phyloP scores from a whole-genome alignment of 345 rosid species.

The Excoecaria cochinchinensis region DNA sequence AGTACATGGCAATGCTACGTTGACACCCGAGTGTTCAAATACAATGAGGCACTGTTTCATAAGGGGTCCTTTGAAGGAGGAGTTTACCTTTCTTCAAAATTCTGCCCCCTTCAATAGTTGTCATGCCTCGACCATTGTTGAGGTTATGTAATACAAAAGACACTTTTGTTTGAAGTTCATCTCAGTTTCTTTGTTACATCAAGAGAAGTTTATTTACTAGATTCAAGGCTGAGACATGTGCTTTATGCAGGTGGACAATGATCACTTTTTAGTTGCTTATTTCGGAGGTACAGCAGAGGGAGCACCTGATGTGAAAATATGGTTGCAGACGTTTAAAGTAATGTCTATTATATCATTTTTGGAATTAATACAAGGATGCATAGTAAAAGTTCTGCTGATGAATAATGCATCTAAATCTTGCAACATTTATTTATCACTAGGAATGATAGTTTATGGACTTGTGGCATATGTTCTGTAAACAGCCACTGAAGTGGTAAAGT shows the following conservation, averaged over 20 bases:
- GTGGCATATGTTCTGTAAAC: neutral
- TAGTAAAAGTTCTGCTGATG: neutral
- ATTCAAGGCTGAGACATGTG: conserved; percentile 6
- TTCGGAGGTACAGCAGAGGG: conserved; percentile 60
- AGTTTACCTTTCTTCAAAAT: conserved; percentile 60
- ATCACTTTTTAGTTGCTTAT: conserved; percentile 77
- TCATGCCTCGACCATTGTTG: conserved; percentile 88
- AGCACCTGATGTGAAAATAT: conserved; percentile 65
- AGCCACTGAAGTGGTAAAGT: conserved; percentile 1
- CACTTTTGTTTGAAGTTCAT: conserved; percentile 1
- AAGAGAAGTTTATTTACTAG: neutral
- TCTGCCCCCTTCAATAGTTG: conserved; percentile 84
- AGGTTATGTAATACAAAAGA: conserved; percentile 39
- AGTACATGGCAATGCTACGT: conserved; percentile 3
- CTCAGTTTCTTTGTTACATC: neutral
- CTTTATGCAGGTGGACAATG: conserved; percentile 51
- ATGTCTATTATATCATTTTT: neutral
- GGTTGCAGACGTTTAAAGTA: conserved; percentile 69
- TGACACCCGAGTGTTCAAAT: conserved; percentile 19
- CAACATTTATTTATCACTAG: neutral
- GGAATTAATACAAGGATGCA: neutral
- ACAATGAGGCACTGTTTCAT: conserved; percentile 32
- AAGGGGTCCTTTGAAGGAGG: conserved; percentile 41
- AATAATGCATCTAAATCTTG: neutral
- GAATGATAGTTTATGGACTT: too few relatives aligned